Evolutionary conservation across 140 eudicot species (phyloP), one percentile per base, ranked within the genome.

Genomic region (Anethum foeniculum): DNA sequence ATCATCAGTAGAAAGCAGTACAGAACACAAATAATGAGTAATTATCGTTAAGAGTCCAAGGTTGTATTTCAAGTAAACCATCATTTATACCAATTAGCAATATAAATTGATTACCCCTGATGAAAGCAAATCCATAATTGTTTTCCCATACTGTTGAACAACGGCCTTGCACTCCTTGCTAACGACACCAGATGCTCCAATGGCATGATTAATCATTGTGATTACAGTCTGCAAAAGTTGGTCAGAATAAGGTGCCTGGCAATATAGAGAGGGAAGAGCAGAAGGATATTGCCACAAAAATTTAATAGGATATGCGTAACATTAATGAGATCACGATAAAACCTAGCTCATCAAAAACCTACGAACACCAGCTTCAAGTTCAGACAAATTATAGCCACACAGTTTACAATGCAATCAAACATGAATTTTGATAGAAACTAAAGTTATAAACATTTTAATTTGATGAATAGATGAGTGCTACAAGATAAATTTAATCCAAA

Each of bases 131-230:
- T 92, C 93, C 30, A 92, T 80, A 27, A 92, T 90, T 68, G 87
- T 81, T 84, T 68, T 85, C 46, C 94, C 97, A 78, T 92, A 90
- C 71, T 88, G 90, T 46, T 69, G 47, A 77, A 92, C 93, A 76
- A 88, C 84, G 8, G 92, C 78, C 84, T 85, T 92, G 88, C 97
- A 92, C 81, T 90, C 90, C 85, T 88, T 88, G 84, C 91, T 90
- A 81, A 82, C 87, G 51, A 90, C 93, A 69, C 97, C 97, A 52
- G 87, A 69, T 71, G 95, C 97, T 81, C 95, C 97, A 87, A 90
- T 92, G 64, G 95, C 97, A 64, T 88, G 89, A 82, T 92, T 92
- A 64, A 90, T 92, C 86, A 86, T 83, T 48, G 97, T 84, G 68
- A 92, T 80, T 71, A 92, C 86, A 38, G 88, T 15, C 97, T 90